These are phyloP conservation scores for Termitomyces sp. DNA, from an alignment of 768 basidiomycete species.

Conservation along the genomic window DNA sequence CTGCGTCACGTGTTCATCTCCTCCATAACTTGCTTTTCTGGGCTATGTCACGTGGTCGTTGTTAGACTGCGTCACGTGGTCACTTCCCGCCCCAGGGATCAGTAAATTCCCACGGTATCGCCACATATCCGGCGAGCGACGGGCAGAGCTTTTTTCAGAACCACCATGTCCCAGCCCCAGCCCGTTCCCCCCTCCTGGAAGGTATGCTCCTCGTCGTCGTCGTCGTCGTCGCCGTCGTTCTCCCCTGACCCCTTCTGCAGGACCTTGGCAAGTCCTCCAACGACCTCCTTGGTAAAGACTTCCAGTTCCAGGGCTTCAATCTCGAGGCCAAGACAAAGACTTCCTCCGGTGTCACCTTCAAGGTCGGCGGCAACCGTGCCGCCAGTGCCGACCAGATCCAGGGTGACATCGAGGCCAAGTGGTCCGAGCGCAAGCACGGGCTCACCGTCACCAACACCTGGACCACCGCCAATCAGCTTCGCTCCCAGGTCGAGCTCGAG, in stretches of 20 bases:
- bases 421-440: conserved; percentile 86
- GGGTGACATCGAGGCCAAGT: conserved; percentile 96
- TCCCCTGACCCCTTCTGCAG: conserved; percentile 31
- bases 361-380: conserved; percentile 82
- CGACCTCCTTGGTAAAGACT: conserved; percentile 93
- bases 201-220: conserved; percentile 36
- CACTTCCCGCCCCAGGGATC: conserved; percentile 15
- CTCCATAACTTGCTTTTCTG: background rate
- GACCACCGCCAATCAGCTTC: conserved; percentile 92
- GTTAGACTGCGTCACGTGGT: background rate
- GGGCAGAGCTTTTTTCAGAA: conserved; percentile 15
- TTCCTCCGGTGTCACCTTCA: conserved; percentile 88
- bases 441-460: conserved; percentile 92
- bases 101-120: conserved; percentile 16
- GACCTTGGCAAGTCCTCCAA: conserved; percentile 97
- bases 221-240: background rate
- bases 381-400: conserved; percentile 65
- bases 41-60: background rate
- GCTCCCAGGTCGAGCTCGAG: conserved; percentile 89
- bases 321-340: conserved; percentile 90
- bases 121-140: conserved; percentile 16
- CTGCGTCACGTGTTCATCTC: background rate
- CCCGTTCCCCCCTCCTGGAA: conserved; percentile 98
- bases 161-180: conserved; percentile 83
- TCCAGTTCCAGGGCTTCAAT: conserved; percentile 64